Evolutionary conservation across 2,329 filamentous ascomycete genomes (phyloP).

Genomic region (Claviceps citrina): DNA sequence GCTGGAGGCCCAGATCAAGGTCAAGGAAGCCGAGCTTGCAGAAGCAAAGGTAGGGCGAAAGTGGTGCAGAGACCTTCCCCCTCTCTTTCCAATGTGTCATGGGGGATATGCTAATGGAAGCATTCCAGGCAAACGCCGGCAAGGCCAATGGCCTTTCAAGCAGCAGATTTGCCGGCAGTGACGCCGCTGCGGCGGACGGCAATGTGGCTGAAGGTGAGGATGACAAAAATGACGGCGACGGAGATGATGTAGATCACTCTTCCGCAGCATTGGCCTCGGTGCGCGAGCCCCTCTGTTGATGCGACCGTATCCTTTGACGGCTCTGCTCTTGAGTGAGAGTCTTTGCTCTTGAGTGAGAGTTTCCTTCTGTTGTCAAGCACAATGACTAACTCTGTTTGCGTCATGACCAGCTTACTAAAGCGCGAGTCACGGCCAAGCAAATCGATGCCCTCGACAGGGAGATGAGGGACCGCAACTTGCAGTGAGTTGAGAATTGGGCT

Average conservation of each 20-base stretch:
- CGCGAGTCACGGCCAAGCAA: conserved; percentile 30
- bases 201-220: conserved; percentile 41
- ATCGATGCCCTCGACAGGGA: conserved; percentile 40
- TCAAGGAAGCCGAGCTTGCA: conserved; percentile 48
- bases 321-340: too few relatives aligned
- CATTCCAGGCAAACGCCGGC: conserved; percentile 28
- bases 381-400: conserved; percentile 10
- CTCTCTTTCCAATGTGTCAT: not conserved
- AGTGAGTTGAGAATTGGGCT: conserved; percentile 16
- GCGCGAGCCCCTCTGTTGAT: conserved; percentile 37
- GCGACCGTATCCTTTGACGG: conserved; percentile 16
- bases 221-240: conserved; percentile 34
- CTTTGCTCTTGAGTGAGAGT: conserved; percentile 6
- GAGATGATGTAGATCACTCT: conserved; percentile 40
- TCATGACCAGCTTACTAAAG: conserved; percentile 32
- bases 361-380: too few relatives aligned
- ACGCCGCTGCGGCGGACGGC: conserved; percentile 19
- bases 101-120: not conserved
- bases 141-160: conserved; percentile 36
- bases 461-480: conserved; percentile 39
- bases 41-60: conserved; percentile 41
- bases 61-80: too few relatives aligned
- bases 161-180: conserved; percentile 35
- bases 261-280: conserved; percentile 53
- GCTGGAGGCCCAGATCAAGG: conserved; percentile 40